Evolutionary conservation across 495 filamentous ascomycete genomes (phyloP).

Genomic region (Stereocaulon alpinum): DNA sequence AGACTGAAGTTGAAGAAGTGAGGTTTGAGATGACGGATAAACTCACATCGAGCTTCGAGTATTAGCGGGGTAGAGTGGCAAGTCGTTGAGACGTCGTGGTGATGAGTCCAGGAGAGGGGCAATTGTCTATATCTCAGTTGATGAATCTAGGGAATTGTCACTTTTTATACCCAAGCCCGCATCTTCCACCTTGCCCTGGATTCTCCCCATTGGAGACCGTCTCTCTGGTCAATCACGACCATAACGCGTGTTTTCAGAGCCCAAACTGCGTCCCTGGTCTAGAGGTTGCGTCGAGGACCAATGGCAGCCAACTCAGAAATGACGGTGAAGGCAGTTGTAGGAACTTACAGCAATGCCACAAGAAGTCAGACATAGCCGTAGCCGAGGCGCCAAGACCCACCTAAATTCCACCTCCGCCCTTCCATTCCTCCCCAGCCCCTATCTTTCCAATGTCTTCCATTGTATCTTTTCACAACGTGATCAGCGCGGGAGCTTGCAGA

Average conservation of each 20-base stretch:
- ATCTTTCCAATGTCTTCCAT: not conserved
- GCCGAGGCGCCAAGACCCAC: conserved; percentile 11
- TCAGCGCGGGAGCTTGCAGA: conserved; percentile 2
- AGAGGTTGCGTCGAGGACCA: not conserved
- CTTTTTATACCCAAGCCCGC: conserved; percentile 3
- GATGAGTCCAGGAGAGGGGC: not conserved
- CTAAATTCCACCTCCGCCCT: not conserved
- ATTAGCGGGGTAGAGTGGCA: not conserved
- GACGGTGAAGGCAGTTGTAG: not conserved
- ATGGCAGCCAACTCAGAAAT: not conserved
- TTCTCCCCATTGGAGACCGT: not conserved
- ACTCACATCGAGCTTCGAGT: not conserved
- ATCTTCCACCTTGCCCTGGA: not conserved
- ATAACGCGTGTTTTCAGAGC: not conserved
- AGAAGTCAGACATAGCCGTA: not conserved
- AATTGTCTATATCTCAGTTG: not conserved
- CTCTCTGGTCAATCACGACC: not conserved
- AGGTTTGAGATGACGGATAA: not conserved
- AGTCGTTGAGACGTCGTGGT: not conserved
- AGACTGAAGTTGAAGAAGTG: not conserved
- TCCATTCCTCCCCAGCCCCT: not conserved
- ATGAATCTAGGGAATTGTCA: not conserved
- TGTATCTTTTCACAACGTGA: conserved; percentile 7
- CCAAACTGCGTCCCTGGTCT: not conserved
- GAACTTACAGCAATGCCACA: conserved; percentile 9